Percentiles rank a stretch among this genome's conserved stretches.
These are phyloP conservation scores for Actinomortierella wolfii DNA, from an alignment of 371 early-diverging fungal species.

Conservation along the genomic window DNA sequence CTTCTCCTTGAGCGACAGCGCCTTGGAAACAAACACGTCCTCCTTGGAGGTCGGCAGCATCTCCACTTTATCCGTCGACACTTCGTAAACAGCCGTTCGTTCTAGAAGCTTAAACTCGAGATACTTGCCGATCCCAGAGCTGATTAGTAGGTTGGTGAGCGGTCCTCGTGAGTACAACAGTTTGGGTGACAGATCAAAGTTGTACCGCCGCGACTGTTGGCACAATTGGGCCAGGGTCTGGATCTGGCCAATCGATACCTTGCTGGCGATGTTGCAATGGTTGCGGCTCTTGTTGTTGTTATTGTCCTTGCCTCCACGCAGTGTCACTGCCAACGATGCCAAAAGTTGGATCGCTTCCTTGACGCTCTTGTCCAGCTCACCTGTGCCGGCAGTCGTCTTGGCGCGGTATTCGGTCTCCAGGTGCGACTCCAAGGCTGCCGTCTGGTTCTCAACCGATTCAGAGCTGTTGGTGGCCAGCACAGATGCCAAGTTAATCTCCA, in stretches of 20 bases:
- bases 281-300: neutral
- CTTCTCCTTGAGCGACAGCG: conserved; percentile 81
- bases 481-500: conserved; percentile 21
- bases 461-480: conserved; percentile 16
- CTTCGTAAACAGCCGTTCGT: conserved; percentile 61
- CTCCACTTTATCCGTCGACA: conserved; percentile 35
- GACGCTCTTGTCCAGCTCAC: conserved; percentile 16
- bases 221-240: conserved; percentile 46
- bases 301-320: conserved; percentile 6
- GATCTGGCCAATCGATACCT: conserved; percentile 38
- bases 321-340: conserved; percentile 25
- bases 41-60: conserved; percentile 91
- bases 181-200: conserved; percentile 83
- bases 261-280: conserved; percentile 13
- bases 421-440: conserved; percentile 22
- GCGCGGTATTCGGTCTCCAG: conserved; percentile 11
- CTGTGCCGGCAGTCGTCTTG: neutral
- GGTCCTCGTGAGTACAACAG: conserved; percentile 73
- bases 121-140: conserved; percentile 83
- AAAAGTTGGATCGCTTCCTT: conserved; percentile 41
- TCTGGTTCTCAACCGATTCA: conserved; percentile 13
- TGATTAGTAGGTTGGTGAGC: conserved; percentile 76
- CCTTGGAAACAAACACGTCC: conserved; percentile 85
- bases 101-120: conserved; percentile 89
- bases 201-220: conserved; percentile 62